Percentiles rank a stretch among this genome's conserved stretches.
These are phyloP conservation scores for Cephaloascus albidus DNA, from an alignment of 805 yeast species.

Conservation along the genomic window DNA sequence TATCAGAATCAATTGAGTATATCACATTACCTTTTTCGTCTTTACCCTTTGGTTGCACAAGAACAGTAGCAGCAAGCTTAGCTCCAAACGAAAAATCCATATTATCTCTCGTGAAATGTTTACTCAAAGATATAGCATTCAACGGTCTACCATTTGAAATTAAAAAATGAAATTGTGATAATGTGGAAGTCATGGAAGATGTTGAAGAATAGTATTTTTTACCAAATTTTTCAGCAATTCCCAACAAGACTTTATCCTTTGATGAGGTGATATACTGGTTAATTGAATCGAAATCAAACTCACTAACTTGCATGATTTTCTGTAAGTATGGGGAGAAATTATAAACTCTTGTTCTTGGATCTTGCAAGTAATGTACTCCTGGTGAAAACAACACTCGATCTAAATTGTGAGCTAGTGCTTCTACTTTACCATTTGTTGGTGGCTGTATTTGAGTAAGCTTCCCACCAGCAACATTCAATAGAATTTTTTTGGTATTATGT, in stretches of 20 bases:
- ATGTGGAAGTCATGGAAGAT: constrained; percentile 72
- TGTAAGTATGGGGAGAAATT: constrained; percentile 59
- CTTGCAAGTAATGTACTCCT: constrained; percentile 69
- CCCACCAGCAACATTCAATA: no score
- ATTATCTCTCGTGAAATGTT: constrained; percentile 25
- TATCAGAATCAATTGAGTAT: constrained; percentile 65
- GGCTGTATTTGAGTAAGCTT: no score
- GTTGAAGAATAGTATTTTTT: constrained; percentile 67
- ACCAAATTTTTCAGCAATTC: constrained; percentile 29
- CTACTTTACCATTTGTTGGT: constrained; percentile 18
- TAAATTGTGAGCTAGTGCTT: constrained; percentile 55
- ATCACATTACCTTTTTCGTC: constrained; percentile 18
- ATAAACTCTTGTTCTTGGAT: constrained; percentile 65
- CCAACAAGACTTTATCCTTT: constrained; percentile 44
- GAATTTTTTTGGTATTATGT: no score
- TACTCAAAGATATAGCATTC: constrained; percentile 35
- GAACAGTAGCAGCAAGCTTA: constrained; percentile 42
- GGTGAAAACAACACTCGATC: constrained; percentile 73
- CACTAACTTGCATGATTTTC: constrained; percentile 50
- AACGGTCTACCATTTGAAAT: constrained; percentile 53
- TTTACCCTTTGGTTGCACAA: constrained; percentile 39
- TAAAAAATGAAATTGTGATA: constrained; percentile 67
- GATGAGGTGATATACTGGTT: constrained; percentile 57
- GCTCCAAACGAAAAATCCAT: constrained; percentile 34
- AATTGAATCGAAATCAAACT: constrained; percentile 54